Conservation (phyloP, 352 stramenopile genomes). For the Hyphochytrium catenoides region DNA sequence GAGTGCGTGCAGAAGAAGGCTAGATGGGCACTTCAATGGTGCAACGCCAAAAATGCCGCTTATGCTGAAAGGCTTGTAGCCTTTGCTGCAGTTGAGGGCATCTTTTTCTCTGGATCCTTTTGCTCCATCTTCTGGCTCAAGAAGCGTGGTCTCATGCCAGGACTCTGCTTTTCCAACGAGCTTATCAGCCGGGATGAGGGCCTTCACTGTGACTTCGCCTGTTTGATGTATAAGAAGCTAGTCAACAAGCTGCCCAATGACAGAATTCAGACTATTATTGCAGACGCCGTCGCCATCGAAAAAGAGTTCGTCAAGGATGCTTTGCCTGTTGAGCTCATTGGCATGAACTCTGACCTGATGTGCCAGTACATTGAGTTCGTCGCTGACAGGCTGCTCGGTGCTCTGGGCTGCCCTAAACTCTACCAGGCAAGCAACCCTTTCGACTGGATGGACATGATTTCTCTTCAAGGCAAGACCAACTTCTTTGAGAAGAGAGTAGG, state of each 20-base stretch:
- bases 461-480: conserved; percentile 92
- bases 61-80: conserved; percentile 91
- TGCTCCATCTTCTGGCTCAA: conserved; percentile 99
- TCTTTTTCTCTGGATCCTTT: conserved; percentile 97
- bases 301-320: conserved; percentile 92
- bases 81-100: conserved; percentile 93
- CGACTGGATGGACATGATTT: conserved; percentile 99
- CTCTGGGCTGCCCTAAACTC: conserved; percentile 72
- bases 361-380: conserved; percentile 98
- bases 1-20: conserved; percentile 93
- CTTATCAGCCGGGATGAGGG: conserved; percentile 95
- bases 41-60: conserved; percentile 61
- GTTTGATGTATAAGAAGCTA: conserved; percentile 92
- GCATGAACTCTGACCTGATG: conserved; percentile 96
- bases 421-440: conserved; percentile 89
- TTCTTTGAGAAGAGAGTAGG: conserved; percentile 96
- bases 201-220: conserved; percentile 96
- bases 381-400: conserved; percentile 79
- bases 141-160: conserved; percentile 95
- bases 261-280: conserved; percentile 82
- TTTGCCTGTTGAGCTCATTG: conserved; percentile 94
- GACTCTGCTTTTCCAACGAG: conserved; percentile 97
- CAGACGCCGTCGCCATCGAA: conserved; percentile 86
- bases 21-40: conserved; percentile 89
- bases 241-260: conserved; percentile 81